Evolutionary conservation across 192 early-diverging fungal species (phyloP).

Genomic region (Rhizophlyctis rosea): DNA sequence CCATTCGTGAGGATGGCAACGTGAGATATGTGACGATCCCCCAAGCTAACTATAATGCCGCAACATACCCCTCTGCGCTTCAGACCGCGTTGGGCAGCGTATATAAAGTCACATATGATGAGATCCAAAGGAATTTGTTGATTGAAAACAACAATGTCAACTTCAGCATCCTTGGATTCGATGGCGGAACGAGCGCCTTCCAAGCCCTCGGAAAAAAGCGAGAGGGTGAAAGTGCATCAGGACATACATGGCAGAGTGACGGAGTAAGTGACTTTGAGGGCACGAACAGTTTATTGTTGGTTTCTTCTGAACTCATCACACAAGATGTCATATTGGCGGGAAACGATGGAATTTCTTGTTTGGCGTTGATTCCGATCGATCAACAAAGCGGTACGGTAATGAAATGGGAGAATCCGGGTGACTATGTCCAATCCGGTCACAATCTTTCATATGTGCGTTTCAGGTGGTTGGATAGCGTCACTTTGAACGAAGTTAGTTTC

Average conservation of each 20-base stretch:
- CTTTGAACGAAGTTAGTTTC: too few relatives aligned
- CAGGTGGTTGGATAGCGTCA: background rate
- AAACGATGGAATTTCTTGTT: background rate
- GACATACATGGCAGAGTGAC: too few relatives aligned
- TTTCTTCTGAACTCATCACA: background rate
- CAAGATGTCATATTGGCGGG: background rate
- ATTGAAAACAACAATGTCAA: background rate
- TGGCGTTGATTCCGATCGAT: background rate
- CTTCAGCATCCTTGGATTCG: background rate
- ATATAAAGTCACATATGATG: background rate
- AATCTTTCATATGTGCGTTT: background rate
- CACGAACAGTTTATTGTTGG: background rate
- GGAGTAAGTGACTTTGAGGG: too few relatives aligned
- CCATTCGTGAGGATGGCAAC: background rate
- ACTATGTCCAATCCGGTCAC: background rate
- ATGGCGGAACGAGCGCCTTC: background rate
- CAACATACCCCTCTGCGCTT: background rate
- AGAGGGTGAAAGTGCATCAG: too few relatives aligned
- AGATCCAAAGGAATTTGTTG: background rate
- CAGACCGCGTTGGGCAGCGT: background rate
- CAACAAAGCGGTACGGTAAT: background rate
- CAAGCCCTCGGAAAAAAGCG: background rate
- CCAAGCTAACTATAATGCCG: background rate
- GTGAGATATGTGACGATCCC: background rate
- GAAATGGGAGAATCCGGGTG: background rate